phyloP scores from a whole-genome alignment of 768 basidiomycete species.

The Leccinum uliginosum region DNA sequence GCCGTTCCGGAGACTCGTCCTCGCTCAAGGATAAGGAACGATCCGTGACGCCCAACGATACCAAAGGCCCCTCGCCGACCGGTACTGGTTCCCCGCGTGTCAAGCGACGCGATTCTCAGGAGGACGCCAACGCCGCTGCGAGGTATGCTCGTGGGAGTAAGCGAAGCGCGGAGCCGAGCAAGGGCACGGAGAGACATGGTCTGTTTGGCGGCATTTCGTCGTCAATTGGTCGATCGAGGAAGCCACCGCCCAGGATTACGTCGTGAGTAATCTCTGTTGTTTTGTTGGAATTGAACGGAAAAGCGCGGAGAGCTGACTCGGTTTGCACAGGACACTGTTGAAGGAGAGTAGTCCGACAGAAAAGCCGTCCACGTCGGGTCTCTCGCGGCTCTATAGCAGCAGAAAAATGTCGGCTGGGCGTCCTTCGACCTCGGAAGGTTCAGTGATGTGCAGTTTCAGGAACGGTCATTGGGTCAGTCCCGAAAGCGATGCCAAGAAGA shows the following conservation, averaged over 20 bases:
- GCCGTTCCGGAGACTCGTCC: slow-evolving; percentile 45
- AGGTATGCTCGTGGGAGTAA: slow-evolving; percentile 42
- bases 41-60: slow-evolving; percentile 23
- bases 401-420: slow-evolving; percentile 41
- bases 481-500: slow-evolving; percentile 18
- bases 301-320: not conserved
- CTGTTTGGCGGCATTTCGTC: slow-evolving; percentile 71
- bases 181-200: slow-evolving; percentile 60
- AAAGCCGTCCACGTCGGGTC: slow-evolving; percentile 44
- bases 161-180: slow-evolving; percentile 46
- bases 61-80: slow-evolving; percentile 25
- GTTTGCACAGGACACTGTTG: slow-evolving; percentile 24
- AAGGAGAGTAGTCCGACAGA: slow-evolving; percentile 36
- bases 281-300: not conserved
- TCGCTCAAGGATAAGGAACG: slow-evolving; percentile 34
- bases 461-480: slow-evolving; percentile 19
- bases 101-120: slow-evolving; percentile 21
- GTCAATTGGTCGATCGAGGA: slow-evolving; percentile 62
- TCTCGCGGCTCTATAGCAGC: slow-evolving; percentile 44
- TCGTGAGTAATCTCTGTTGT: slow-evolving; percentile 42
- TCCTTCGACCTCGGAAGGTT: slow-evolving; percentile 40
- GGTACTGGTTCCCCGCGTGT: slow-evolving; percentile 17
- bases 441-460: slow-evolving; percentile 20
- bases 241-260: slow-evolving; percentile 76
- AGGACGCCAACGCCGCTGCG: slow-evolving; percentile 20